Evolutionary conservation across 192 early-diverging fungal species (phyloP).

Genomic region (Gryganskiella cystojenkinii): DNA sequence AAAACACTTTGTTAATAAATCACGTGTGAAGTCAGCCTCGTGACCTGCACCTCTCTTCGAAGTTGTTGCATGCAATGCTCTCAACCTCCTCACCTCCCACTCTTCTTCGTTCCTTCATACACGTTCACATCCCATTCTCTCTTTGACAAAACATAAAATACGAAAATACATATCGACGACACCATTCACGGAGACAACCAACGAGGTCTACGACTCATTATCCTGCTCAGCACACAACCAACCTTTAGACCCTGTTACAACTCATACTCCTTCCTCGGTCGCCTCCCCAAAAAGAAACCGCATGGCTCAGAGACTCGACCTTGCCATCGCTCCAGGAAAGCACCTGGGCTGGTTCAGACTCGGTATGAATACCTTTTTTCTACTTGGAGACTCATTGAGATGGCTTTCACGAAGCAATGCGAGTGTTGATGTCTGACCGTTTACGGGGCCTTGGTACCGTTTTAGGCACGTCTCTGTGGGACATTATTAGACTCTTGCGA

Average conservation of each 20-base stretch:
- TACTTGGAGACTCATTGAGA: not conserved
- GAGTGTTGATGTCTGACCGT: no score
- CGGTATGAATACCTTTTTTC: conserved; percentile 33
- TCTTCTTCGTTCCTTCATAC: not conserved
- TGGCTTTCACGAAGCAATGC: no score
- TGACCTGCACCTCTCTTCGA: not conserved
- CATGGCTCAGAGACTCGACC: conserved; percentile 57
- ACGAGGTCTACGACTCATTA: no score
- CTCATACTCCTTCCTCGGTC: not conserved
- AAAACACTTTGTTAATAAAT: no score
- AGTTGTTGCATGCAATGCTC: not conserved
- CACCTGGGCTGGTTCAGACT: conserved; percentile 66
- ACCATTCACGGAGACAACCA: no score
- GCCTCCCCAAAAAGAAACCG: not conserved
- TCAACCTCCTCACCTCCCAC: not conserved
- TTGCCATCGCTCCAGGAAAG: conserved; percentile 62
- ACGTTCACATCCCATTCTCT: not conserved
- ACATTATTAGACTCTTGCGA: conserved; percentile 63
- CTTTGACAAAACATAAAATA: not conserved
- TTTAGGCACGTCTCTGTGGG: conserved; percentile 70
- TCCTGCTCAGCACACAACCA: no score
- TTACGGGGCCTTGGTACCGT: no score
- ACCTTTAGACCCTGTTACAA: no score
- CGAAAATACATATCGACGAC: no score
- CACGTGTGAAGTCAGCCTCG: not conserved